Evolutionary conservation across 495 filamentous ascomycete genomes (phyloP).

Genomic region (Podospora anserina): DNA sequence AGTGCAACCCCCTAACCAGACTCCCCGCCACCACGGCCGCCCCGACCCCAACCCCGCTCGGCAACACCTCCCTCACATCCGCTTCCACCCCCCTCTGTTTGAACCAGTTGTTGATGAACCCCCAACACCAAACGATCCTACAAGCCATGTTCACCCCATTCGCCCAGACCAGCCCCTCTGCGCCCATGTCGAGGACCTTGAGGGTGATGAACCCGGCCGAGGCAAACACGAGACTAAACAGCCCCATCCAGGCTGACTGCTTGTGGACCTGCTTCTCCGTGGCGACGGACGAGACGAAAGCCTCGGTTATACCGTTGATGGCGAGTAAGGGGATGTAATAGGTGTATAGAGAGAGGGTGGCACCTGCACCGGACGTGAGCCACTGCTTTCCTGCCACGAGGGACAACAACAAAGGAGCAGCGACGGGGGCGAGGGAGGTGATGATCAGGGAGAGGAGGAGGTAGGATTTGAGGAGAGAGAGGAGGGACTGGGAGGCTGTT

Average conservation of each 20-base stretch:
- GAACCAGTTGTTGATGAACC: constrained; percentile 69
- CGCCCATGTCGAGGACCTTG: constrained; percentile 61
- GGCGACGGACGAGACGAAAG: constrained; percentile 85
- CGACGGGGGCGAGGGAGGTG: constrained; percentile 63
- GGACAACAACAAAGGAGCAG: constrained; percentile 66
- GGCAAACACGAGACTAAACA: constrained; percentile 71
- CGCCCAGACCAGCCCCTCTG: constrained; percentile 73
- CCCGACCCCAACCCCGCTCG: constrained; percentile 21
- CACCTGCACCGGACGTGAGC: constrained; percentile 59
- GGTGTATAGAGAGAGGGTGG: constrained; percentile 72
- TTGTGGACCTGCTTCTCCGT: constrained; percentile 61
- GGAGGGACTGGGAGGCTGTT: constrained; percentile 45
- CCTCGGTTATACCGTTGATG: constrained; percentile 86
- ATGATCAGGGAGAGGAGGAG: constrained; percentile 64
- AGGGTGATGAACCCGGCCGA: constrained; percentile 68
- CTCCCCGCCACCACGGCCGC: constrained; percentile 25
- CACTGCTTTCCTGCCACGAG: constrained; percentile 73
- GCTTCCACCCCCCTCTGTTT: constrained; percentile 35
- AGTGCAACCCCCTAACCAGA: constrained; percentile 15
- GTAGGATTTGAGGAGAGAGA: constrained; percentile 58
- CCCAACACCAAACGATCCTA: constrained; percentile 73
- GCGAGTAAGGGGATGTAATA: constrained; percentile 91
- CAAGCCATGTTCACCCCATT: constrained; percentile 84
- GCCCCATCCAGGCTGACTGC: constrained; percentile 80
- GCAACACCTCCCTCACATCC: constrained; percentile 30